Base-by-base conservation (phyloP, 164 flowering plant species). In the Liriodendron chinense region DNA sequence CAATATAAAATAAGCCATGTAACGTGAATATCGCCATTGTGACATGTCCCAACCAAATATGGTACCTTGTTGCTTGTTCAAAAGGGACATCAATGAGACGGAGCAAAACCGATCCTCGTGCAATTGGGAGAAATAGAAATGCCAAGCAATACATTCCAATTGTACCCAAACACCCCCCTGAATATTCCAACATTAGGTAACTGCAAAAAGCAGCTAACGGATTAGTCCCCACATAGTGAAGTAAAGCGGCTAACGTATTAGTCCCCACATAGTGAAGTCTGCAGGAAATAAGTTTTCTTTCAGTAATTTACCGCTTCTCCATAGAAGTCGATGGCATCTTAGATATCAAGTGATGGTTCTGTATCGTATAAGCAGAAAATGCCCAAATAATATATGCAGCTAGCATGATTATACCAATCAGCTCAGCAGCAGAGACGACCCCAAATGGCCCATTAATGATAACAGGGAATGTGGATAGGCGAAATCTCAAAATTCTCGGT, bases 1-100 rank as follows among this genome's bases (percentile, higher is more conserved):
- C 75, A 9, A 88, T 77, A 69, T 86, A 93, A 68, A 76, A 83
- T 12, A 91, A 49, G 47, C 94, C 96, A 78, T 94, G 98, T 72
- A 89, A 85, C 53, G 94, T 89, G 68, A 91, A 89, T 18, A 91
- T 26, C 8, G 81, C 1, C 97, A 93, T 94, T 7, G 96, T 90
- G 26, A 90, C 87, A 84, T 93, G 92, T 67, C 98, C 97, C 77
- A 94, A 79, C 98, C 98, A 94, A 6, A 94, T 91, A 73, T 94
- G 98, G 74, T 94, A 94, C 80, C 85, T 87, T 16, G 96, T 88
- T 20, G 98, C 93, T 80, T 91, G 96, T 81, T 94, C 98, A 71
- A 94, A 91, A 23, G 97, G 98, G 77, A 94, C 88, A 80, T 92
- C 94, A 53, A 90, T 78, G 53, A 89, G 77, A 14, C 91, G 93